Base-by-base conservation (phyloP, 1,284 basidiomycete genomes). In the Cerrena zonata region DNA sequence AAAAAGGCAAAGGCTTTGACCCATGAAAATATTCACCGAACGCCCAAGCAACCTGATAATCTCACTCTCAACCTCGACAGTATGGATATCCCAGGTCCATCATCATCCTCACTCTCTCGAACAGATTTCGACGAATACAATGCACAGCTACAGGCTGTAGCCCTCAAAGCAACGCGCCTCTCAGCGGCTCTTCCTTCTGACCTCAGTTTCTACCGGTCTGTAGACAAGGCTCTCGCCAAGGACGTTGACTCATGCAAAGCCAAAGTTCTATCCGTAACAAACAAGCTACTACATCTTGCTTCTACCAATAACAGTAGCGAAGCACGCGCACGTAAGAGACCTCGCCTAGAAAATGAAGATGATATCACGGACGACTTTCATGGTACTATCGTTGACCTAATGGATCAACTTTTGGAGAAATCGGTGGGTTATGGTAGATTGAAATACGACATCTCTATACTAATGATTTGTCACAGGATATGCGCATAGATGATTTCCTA, bases 371-470 rank as follows among this genome's bases (percentile, higher is more conserved):
- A 95, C 63, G 80, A 80, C 56, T 96, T 93, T 65, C 78, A 85
- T 55, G 73, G 78, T n/a, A 64, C 80, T 26, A 78, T 95, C 0
- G 86, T 91, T 15, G 91, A 94, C 63, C 72, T 82, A 0, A 80
- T 96, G 69, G 95, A 98, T 65, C 77, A 80, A 36, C 66, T 97
- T 50, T 70, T 96, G 50, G 95, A 98, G 67, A 78, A 82, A 50
- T 88, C 92, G 3, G 91, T 89, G 59, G 66, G 83, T 72, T n/a
- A n/a, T n/a, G n/a, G n/a, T n/a, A n/a, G n/a, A n/a, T n/a, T n/a
- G n/a, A n/a, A n/a, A n/a, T n/a, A n/a, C n/a, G n/a, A n/a, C n/a
- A n/a, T n/a, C n/a, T n/a, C n/a, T n/a, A n/a, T n/a, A n/a, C n/a
- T n/a, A n/a, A n/a, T n/a, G n/a, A n/a, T 44, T 45, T 23, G 15